A percentile compares a stretch with the other conserved stretches of the same genome.
Conservation (phyloP, 1,139 yeast genomes). For the Saccharomyces hybrid region DNA sequence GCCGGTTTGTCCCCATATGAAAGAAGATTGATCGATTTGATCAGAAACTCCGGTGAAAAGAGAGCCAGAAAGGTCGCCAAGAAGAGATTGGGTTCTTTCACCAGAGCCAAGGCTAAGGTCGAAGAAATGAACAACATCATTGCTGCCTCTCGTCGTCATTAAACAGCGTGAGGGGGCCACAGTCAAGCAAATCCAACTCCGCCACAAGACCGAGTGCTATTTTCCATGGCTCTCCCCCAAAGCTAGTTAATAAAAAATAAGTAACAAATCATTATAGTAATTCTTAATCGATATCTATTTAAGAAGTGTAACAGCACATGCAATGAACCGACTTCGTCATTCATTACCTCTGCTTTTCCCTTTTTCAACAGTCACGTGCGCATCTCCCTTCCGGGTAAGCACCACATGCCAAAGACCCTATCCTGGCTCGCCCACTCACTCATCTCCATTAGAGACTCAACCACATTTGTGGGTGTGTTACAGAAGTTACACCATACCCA, state of each 20-base stretch:
- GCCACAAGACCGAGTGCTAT: not conserved
- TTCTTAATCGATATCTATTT: slow-evolving; percentile 1
- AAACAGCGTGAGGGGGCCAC: slow-evolving; percentile 20
- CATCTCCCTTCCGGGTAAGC: not conserved
- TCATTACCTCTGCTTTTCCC: not conserved
- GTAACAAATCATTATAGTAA: slow-evolving; percentile 1
- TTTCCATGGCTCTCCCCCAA: not conserved
- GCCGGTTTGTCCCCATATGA: slow-evolving; percentile 99
- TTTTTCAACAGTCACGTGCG: not conserved
- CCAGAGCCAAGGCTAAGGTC: slow-evolving; percentile 99
- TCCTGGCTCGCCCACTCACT: too few relatives aligned
- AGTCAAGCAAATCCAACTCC: not conserved
- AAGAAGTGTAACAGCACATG: not conserved
- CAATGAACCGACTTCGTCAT: not conserved
- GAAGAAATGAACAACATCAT: slow-evolving; percentile 97
- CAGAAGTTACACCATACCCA: too few relatives aligned
- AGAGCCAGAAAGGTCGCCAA: slow-evolving; percentile 99
- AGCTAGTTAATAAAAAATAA: not conserved
- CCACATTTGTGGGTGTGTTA: not conserved
- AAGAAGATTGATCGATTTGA: slow-evolving; percentile 98
- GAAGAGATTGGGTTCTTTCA: slow-evolving; percentile 99
- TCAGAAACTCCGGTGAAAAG: slow-evolving; percentile 99
- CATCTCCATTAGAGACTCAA: not conserved
- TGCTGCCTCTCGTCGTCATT: slow-evolving; percentile 92
- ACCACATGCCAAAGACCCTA: not conserved